Evolutionary conservation across 2,329 filamentous ascomycete species (phyloP).

Genomic region (Neonectria magnoliae): DNA sequence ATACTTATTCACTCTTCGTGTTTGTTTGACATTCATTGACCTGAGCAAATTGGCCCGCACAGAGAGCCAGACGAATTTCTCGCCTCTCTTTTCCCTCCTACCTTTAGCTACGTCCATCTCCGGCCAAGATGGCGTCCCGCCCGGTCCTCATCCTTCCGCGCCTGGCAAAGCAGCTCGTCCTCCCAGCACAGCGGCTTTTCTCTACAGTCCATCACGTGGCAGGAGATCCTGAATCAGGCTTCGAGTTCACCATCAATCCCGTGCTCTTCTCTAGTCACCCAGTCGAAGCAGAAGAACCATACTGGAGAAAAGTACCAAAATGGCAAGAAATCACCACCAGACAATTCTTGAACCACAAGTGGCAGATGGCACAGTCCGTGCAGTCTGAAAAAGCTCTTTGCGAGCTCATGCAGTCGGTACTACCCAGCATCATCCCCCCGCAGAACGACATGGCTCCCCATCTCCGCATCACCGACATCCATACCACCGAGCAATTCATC

Average conservation of each 20-base stretch:
- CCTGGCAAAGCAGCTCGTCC: neutral
- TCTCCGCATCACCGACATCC: neutral
- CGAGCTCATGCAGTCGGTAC: neutral
- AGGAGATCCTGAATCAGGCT: neutral
- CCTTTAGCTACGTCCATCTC: neutral
- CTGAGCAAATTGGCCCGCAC: too few relatives aligned
- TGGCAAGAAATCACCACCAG: neutral
- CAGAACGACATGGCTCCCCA: neutral
- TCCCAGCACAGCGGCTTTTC: neutral
- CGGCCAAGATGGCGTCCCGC: neutral
- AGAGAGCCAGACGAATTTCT: neutral
- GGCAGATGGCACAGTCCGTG: neutral
- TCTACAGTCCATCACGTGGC: neutral
- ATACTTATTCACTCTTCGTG: too few relatives aligned
- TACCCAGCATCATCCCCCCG: neutral
- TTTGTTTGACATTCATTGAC: too few relatives aligned
- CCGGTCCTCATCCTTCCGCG: neutral
- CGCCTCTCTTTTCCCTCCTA: neutral
- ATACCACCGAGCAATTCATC: neutral
- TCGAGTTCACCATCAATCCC: neutral
- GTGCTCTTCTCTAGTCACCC: neutral
- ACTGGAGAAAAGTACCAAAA: neutral
- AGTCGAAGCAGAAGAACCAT: neutral
- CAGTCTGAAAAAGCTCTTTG: neutral
- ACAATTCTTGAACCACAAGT: neutral